Percentiles rank a stretch among this genome's conserved stretches.
phyloP scores from a whole-genome alignment of 768 basidiomycete species.

The Paxillus involutus region DNA sequence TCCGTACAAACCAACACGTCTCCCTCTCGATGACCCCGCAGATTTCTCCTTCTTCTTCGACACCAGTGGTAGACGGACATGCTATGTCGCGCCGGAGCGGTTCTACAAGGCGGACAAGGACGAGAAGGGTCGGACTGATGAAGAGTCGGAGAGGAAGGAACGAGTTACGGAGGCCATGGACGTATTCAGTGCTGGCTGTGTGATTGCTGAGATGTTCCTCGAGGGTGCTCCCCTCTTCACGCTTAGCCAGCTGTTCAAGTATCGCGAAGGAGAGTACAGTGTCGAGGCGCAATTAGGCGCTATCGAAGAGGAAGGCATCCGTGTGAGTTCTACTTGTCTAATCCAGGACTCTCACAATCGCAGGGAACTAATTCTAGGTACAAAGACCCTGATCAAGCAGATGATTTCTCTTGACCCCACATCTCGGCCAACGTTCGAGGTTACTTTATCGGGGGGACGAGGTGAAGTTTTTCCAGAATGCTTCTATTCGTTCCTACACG shows the following conservation, averaged over 20 bases:
- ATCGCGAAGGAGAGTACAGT: constrained; percentile 79
- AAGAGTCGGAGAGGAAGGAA: constrained; percentile 60
- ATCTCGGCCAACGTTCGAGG: constrained; percentile 79
- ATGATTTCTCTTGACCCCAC: constrained; percentile 87
- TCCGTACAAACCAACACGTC: constrained; percentile 89
- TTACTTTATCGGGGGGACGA: constrained; percentile 69
- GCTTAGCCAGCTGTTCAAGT: constrained; percentile 93
- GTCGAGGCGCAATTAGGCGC: constrained; percentile 68
- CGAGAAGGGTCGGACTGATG: constrained; percentile 55
- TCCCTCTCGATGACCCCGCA: constrained; percentile 94
- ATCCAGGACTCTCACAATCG: background rate
- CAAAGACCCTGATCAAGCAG: constrained; percentile 78
- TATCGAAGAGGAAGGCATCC: constrained; percentile 80
- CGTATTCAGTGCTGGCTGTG: constrained; percentile 92
- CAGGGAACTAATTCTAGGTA: constrained; percentile 19
- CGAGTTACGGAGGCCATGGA: constrained; percentile 97
- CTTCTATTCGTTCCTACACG: constrained; percentile 94
- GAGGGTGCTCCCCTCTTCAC: constrained; percentile 94
- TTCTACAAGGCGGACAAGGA: constrained; percentile 85
- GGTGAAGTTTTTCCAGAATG: constrained; percentile 85
- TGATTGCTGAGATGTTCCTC: constrained; percentile 92
- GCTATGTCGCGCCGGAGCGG: constrained; percentile 94
- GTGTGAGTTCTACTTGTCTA: constrained; percentile 49
- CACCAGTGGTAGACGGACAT: constrained; percentile 88
- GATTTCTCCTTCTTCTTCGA: constrained; percentile 99